These are phyloP conservation scores for Closterium sp. DNA, from an alignment of 139 green algal species.

Conservation along the genomic window DNA sequence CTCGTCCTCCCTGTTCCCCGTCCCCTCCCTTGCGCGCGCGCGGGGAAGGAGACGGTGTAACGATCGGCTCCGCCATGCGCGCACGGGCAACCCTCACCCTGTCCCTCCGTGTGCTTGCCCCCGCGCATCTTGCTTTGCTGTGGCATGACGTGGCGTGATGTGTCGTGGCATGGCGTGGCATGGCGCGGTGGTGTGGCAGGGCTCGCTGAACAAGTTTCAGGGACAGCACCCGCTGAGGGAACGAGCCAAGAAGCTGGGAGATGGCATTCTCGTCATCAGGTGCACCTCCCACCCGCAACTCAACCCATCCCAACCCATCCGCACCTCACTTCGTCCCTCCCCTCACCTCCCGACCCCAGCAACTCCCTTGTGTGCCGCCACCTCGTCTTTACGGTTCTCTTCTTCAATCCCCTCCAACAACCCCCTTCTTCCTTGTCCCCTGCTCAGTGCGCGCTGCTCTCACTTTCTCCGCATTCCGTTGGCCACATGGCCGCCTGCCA, in stretches of 20 bases:
- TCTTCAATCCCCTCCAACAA: too few species aligned
- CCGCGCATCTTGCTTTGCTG: not conserved
- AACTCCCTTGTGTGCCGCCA: not conserved
- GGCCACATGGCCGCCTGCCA: too few species aligned
- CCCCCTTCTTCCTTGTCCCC: too few species aligned
- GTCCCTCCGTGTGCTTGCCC: not conserved
- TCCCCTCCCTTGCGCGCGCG: too few species aligned
- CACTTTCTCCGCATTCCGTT: too few species aligned
- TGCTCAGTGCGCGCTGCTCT: too few species aligned
- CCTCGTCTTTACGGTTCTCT: too few species aligned
- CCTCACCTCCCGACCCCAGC: not conserved
- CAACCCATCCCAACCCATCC: not conserved
- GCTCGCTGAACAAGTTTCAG: slow-evolving; percentile 48
- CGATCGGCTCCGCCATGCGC: too few species aligned
- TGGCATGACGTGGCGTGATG: not conserved
- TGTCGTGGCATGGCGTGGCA: not conserved
- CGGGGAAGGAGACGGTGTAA: too few species aligned
- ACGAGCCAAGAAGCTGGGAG: slow-evolving; percentile 76
- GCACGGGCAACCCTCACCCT: not conserved
- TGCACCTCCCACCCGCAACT: not conserved
- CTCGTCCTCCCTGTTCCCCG: not conserved
- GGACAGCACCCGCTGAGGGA: slow-evolving; percentile 70
- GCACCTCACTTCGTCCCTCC: not conserved
- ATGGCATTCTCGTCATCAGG: slow-evolving; percentile 90
- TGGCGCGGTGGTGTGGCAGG: slow-evolving; percentile 16